These are phyloP conservation scores for Xylaria sp. DNA, from an alignment of 2,329 filamentous ascomycete species.

Conservation along the genomic window DNA sequence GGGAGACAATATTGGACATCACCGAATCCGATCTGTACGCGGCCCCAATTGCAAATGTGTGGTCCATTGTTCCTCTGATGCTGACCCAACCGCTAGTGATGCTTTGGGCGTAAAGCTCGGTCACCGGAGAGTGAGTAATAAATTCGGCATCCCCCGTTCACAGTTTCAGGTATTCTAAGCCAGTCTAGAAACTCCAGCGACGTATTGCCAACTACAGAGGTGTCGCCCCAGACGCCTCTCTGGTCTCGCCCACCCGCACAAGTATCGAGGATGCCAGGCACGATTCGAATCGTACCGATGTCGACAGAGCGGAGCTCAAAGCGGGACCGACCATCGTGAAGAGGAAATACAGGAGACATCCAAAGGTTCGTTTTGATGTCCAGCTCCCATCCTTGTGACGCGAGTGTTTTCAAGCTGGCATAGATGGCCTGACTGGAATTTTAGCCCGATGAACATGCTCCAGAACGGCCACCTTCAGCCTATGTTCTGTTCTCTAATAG, in stretches of 20 bases:
- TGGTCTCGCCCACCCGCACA: slow-evolving; percentile 62
- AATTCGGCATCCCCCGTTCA: not conserved
- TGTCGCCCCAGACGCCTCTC: slow-evolving; percentile 63
- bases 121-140: slow-evolving; percentile 75
- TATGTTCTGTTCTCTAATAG: slow-evolving; percentile 90
- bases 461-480: slow-evolving; percentile 81
- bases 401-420: not conserved
- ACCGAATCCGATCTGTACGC: slow-evolving; percentile 84
- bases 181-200: slow-evolving; percentile 78
- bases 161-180: slow-evolving; percentile 16
- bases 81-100: slow-evolving; percentile 62
- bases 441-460: slow-evolving; percentile 81
- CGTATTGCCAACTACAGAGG: slow-evolving; percentile 81
- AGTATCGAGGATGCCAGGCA: slow-evolving; percentile 65
- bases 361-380: slow-evolving; percentile 67
- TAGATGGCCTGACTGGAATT: slow-evolving; percentile 18
- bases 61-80: slow-evolving; percentile 14
- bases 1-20: slow-evolving; percentile 85
- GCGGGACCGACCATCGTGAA: slow-evolving; percentile 64
- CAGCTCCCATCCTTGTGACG: not conserved
- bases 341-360: slow-evolving; percentile 81
- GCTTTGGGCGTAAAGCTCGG: slow-evolving; percentile 81
- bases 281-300: slow-evolving; percentile 64
- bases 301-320: slow-evolving; percentile 55
- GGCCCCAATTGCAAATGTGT: not conserved